Conservation (phyloP, 805 yeast species). For the Candida alai region DNA sequence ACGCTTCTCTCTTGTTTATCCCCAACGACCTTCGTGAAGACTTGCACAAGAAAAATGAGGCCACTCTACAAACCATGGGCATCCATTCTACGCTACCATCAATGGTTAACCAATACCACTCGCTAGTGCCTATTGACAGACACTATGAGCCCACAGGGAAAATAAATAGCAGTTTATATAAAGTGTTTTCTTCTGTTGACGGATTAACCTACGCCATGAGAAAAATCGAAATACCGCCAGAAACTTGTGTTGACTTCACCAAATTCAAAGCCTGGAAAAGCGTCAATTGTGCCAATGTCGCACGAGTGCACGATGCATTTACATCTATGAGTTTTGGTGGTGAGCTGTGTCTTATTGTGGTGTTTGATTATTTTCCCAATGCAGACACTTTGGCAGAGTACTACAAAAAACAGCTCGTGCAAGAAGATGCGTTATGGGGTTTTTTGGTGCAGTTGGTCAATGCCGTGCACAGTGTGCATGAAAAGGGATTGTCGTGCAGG, state of each 20-base stretch:
- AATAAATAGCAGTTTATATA: slow-evolving; percentile 56
- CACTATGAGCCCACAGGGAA: slow-evolving; percentile 42
- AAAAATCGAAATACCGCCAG: slow-evolving; percentile 50
- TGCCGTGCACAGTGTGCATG: slow-evolving; percentile 67
- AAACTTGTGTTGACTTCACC: slow-evolving; percentile 54
- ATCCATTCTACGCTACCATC: slow-evolving; percentile 50
- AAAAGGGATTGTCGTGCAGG: slow-evolving; percentile 59
- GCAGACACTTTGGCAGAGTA: slow-evolving; percentile 66
- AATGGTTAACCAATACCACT: slow-evolving; percentile 64
- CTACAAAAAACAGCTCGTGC: slow-evolving; percentile 54
- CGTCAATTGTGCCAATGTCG: slow-evolving; percentile 47
- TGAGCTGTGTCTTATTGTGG: slow-evolving; percentile 52
- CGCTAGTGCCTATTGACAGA: slow-evolving; percentile 76
- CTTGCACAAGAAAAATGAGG: slow-evolving; percentile 72
- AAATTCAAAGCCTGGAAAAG: slow-evolving; percentile 66
- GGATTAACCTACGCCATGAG: slow-evolving; percentile 77
- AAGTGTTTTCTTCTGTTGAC: slow-evolving; percentile 73
- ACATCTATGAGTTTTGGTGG: slow-evolving; percentile 85
- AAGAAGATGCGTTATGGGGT: slow-evolving; percentile 69
- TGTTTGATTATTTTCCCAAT: slow-evolving; percentile 83
- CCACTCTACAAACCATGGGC: slow-evolving; percentile 65
- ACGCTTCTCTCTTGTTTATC: slow-evolving; percentile 65
- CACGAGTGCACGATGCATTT: slow-evolving; percentile 73
- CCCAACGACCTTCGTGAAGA: slow-evolving; percentile 68
- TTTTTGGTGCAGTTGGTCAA: slow-evolving; percentile 71